phyloP scores from a whole-genome alignment of 139 green algal genomes.

The Chlorella sp. region DNA sequence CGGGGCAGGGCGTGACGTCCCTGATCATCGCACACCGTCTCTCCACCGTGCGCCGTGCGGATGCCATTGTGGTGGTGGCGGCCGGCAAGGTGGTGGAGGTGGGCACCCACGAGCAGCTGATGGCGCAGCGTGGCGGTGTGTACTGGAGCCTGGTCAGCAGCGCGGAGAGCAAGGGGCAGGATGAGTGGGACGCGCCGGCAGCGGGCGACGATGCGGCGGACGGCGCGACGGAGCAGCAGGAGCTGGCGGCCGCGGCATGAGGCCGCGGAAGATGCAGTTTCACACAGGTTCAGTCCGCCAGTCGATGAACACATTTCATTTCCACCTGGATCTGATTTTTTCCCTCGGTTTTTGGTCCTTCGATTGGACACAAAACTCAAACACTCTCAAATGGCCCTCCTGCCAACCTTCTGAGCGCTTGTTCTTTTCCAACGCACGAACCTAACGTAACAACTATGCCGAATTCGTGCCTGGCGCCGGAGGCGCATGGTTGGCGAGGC shows the following conservation, averaged over 20 bases:
- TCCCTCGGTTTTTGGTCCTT: too few species aligned
- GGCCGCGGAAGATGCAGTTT: too few species aligned
- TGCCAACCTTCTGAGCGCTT: too few species aligned
- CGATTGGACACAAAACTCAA: too few species aligned
- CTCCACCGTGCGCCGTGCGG: constrained; percentile 81
- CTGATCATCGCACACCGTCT: constrained; percentile 61
- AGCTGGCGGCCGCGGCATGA: neutral
- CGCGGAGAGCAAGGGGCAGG: constrained; percentile 13
- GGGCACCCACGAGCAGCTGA: constrained; percentile 66
- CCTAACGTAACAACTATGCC: too few species aligned
- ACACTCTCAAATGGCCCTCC: too few species aligned
- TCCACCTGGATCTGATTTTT: too few species aligned
- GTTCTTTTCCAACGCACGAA: too few species aligned
- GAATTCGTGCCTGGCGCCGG: too few species aligned
- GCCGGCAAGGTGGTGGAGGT: constrained; percentile 63
- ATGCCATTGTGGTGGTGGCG: constrained; percentile 80
- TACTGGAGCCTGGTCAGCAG: constrained; percentile 62
- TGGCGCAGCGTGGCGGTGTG: constrained; percentile 51
- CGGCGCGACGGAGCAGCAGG: neutral
- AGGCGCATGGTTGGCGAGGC: too few species aligned
- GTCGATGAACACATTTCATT: too few species aligned
- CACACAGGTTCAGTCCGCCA: too few species aligned
- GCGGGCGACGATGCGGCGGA: neutral
- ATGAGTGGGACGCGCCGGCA: neutral
- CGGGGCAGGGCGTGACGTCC: constrained; percentile 8